Conservation (phyloP, 306 rosid species). For the Senna tora region DNA sequence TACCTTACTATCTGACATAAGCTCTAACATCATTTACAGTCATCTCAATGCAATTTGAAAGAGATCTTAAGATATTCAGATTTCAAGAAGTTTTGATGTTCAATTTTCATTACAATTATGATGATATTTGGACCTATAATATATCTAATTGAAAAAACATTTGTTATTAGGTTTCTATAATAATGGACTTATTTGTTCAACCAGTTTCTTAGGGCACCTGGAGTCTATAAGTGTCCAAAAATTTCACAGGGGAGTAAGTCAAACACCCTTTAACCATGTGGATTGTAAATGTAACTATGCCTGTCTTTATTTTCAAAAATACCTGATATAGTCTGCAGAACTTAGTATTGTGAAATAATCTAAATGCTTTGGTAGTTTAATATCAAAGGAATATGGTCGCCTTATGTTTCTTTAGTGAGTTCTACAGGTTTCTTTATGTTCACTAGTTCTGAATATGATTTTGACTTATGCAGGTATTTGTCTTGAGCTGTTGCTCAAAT, state of each 20-base stretch:
- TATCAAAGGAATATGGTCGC: constrained; percentile 23
- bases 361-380: background rate
- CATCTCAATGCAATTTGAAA: constrained; percentile 11
- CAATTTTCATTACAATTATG: background rate
- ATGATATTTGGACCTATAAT: background rate
- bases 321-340: constrained; percentile 32
- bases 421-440: constrained; percentile 24
- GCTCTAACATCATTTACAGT: constrained; percentile 34
- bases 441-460: constrained; percentile 35
- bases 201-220: background rate
- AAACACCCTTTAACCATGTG: constrained; percentile 23
- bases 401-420: constrained; percentile 35
- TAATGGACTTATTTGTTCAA: background rate
- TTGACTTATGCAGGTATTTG: constrained; percentile 76
- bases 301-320: constrained; percentile 9
- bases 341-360: constrained; percentile 25
- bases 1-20: constrained; percentile 12
- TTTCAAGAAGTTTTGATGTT: constrained; percentile 24
- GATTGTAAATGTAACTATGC: constrained; percentile 19
- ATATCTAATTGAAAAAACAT: constrained; percentile 1
- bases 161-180: background rate
- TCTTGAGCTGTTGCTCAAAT: constrained; percentile 73
- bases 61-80: constrained; percentile 19
- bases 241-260: constrained; percentile 8
- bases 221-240: background rate